Percentiles rank a stretch among this genome's conserved stretches.
Evolutionary conservation across 1,284 basidiomycete genomes (phyloP).

Genomic region (Stereum hirsutum): DNA sequence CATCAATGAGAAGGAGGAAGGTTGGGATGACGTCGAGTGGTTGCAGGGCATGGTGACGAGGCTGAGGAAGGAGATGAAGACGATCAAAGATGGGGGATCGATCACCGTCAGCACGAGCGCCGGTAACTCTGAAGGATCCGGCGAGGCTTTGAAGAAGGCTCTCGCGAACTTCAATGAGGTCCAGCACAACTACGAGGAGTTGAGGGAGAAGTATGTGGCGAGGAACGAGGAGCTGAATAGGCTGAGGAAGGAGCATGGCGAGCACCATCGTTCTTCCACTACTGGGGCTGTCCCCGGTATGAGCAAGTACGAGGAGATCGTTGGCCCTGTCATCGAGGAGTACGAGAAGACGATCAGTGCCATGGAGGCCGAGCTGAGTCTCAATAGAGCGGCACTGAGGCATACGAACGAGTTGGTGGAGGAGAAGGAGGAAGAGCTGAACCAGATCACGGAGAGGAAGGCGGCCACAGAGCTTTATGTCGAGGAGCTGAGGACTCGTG

Average conservation of each 20-base stretch:
- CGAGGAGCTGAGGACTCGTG: conserved; percentile 73
- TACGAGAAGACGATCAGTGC: conserved; percentile 97
- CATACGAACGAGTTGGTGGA: conserved; percentile 89
- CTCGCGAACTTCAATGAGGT: conserved; percentile 70
- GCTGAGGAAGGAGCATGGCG: conserved; percentile 66
- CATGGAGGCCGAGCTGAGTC: conserved; percentile 89
- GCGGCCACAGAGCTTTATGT: conserved; percentile 80
- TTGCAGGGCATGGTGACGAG: conserved; percentile 80
- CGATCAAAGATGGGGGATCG: conserved; percentile 58
- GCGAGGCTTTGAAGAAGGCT: conserved; percentile 44
- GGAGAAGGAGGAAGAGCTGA: conserved; percentile 79
- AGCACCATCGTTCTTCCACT: conserved; percentile 47
- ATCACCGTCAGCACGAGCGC: conserved; percentile 1
- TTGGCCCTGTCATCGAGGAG: conserved; percentile 96
- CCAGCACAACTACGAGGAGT: conserved; percentile 75
- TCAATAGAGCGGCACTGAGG: conserved; percentile 82
- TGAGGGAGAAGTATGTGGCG: conserved; percentile 78
- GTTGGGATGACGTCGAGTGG: conserved; percentile 98
- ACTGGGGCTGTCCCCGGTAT: conserved; percentile 60
- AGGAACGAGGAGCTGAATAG: conserved; percentile 83
- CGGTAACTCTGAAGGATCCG: conserved; percentile 8
- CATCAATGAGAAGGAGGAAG: conserved; percentile 91
- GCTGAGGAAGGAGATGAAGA: conserved; percentile 80
- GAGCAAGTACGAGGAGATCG: conserved; percentile 89
- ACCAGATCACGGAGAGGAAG: conserved; percentile 57